Evolutionary conservation across 306 rosid species (phyloP).

Genomic region (Arachis stenosperma): DNA sequence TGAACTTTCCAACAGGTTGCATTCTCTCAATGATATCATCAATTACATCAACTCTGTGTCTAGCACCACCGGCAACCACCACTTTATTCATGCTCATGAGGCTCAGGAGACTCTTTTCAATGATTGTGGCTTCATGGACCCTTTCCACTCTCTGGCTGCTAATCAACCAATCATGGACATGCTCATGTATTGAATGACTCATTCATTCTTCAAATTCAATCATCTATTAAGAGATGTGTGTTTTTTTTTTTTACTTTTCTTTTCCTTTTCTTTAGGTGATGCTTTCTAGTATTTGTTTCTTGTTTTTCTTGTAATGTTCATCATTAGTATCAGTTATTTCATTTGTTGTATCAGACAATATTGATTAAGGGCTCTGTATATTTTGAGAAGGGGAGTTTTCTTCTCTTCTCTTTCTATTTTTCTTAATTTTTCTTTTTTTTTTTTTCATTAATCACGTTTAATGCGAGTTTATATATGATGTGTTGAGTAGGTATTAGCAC

Average conservation of each 20-base stretch:
- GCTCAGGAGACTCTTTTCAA: conserved; percentile 31
- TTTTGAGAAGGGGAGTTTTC: neutral
- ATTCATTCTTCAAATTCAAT: neutral
- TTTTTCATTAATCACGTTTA: neutral
- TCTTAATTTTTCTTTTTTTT: neutral
- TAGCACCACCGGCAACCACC: conserved; percentile 19
- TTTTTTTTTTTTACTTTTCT: neutral
- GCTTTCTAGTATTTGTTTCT: conserved; percentile 9
- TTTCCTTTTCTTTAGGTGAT: neutral
- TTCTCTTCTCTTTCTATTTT: neutral
- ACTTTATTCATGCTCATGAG: neutral
- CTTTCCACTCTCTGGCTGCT: conserved; percentile 42
- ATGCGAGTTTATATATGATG: neutral
- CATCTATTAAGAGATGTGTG: neutral
- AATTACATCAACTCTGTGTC: conserved; percentile 47
- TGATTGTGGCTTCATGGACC: conserved; percentile 49
- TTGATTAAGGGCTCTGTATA: conserved; percentile 3
- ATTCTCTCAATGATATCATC: conserved; percentile 68
- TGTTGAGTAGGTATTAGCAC: neutral
- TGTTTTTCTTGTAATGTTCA: conserved; percentile 10
- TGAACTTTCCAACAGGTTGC: conserved; percentile 70
- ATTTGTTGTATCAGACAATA: neutral
- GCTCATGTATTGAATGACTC: conserved; percentile 44
- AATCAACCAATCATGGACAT: conserved; percentile 56
- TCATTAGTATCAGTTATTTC: neutral